Evolutionary conservation across 768 basidiomycete species (phyloP), one percentile per base, ranked within the genome.

Genomic region (Psilocybe cyanescens): DNA sequence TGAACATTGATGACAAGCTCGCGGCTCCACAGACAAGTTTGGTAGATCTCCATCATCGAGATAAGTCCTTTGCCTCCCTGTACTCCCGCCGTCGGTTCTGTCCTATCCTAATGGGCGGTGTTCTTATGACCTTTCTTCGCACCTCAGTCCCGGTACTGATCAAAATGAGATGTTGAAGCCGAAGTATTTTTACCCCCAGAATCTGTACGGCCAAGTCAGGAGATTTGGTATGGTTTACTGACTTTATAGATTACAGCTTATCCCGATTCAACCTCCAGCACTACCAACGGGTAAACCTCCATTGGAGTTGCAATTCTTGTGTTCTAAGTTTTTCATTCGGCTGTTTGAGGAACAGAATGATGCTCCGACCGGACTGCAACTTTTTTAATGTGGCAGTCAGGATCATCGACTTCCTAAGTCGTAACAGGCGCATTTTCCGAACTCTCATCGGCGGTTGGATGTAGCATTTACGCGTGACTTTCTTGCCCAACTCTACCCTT

Each of bases 291-390:
- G 41, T 51, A 35, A 52, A 50, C 48, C 24, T 57, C 29, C 33
- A 46, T 45, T 53, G 39, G 14, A 28, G 17, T 52, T 31, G 24
- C 33, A 31, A 45, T 17, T 17, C 17, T 47, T 45, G 41, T 44
- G 24, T 24, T 31, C 58, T 24, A 37, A 28, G 16, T 53, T 50
- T n/a, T 37, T 47, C 45, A 52, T 48, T 61, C 60, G 64, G 64
- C 57, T 31, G 57, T 59, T 65, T 62, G 55, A 65, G 64, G 64
- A 62, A 65, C 47, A 45, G 2, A 30, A 17, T 12, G 4, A 19
- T 39, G 39, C 31, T 48, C 28, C 52, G 52, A 45, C 35, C 49
- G 52, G 56, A 46, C 45, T 45, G 37, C 50, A 45, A 45, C 31
- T 45, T 47, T 46, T 47, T 44, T 29, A 37, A 35, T 9, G 31